Evolutionary conservation across 2,329 filamentous ascomycete species (phyloP).

Genomic region (Penicillium psychrosexuale): DNA sequence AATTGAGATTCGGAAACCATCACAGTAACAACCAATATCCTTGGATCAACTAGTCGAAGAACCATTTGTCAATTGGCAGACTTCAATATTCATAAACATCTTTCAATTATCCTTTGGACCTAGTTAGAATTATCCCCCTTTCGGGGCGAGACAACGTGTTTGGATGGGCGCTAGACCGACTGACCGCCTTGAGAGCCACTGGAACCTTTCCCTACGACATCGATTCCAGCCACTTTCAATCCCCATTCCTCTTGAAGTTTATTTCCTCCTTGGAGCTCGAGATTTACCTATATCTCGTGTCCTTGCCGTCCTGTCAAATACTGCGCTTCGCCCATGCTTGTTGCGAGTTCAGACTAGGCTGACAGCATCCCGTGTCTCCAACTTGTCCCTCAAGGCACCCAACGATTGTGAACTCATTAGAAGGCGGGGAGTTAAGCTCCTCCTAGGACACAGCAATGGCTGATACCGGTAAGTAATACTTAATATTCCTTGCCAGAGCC

Average conservation of each 20-base stretch:
- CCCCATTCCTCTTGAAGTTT: slow-evolving; percentile 13
- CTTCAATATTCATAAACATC: too few relatives aligned
- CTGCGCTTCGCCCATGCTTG: slow-evolving; percentile 29
- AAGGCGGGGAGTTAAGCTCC: slow-evolving; percentile 30
- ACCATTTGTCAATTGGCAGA: neutral
- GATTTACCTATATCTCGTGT: slow-evolving; percentile 1
- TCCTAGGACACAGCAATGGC: slow-evolving; percentile 32
- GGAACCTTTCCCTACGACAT: slow-evolving; percentile 22
- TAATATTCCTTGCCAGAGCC: neutral
- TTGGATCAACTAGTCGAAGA: neutral
- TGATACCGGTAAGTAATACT: slow-evolving; percentile 31
- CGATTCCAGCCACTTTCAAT: slow-evolving; percentile 22
- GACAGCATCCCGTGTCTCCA: slow-evolving; percentile 21
- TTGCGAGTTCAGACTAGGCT: slow-evolving; percentile 24
- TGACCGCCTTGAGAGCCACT: slow-evolving; percentile 23
- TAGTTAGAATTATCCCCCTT: neutral
- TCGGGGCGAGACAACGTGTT: neutral
- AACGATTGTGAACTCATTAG: slow-evolving; percentile 20
- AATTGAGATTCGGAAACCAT: neutral
- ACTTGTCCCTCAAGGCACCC: slow-evolving; percentile 17
- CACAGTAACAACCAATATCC: neutral
- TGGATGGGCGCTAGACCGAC: slow-evolving; percentile 18
- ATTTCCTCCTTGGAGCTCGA: slow-evolving; percentile 2
- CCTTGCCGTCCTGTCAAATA: slow-evolving; percentile 9
- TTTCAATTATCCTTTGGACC: neutral